Evolutionary conservation across 345 rosid genomes (phyloP).

Genomic region (Ailanthus altissimus): DNA sequence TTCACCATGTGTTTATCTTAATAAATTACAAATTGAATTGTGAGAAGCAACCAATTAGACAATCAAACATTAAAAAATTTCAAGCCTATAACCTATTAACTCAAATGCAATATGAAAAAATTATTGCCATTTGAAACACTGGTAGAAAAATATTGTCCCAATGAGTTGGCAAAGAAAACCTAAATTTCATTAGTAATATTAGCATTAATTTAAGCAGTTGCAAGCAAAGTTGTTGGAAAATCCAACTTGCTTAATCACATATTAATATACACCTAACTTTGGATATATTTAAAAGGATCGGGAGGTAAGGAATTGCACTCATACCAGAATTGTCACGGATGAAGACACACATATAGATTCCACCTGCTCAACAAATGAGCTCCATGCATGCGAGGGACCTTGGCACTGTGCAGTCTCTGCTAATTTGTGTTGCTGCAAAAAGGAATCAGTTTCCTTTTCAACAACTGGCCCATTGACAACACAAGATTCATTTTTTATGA

Average conservation of each 20-base stretch:
- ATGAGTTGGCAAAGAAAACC: not conserved
- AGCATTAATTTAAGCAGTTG: not conserved
- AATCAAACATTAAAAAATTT: not conserved
- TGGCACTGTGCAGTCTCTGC: conserved; percentile 33
- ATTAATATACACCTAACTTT: not conserved
- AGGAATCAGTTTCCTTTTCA: conserved; percentile 23
- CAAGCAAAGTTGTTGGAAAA: not conserved
- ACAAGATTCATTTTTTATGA: conserved; percentile 37
- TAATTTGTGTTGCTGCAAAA: conserved; percentile 24
- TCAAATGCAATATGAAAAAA: not conserved
- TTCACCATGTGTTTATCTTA: not conserved
- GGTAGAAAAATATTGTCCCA: not conserved
- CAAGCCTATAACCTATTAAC: not conserved
- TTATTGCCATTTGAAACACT: not conserved
- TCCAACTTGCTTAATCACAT: not conserved
- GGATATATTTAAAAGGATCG: conserved; percentile 1
- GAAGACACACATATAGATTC: conserved; percentile 75
- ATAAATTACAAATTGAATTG: not conserved
- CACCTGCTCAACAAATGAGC: conserved; percentile 83
- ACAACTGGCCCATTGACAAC: conserved; percentile 19
- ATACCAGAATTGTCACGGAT: conserved; percentile 85
- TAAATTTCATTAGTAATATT: not conserved
- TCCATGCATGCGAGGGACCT: conserved; percentile 69
- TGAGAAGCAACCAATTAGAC: not conserved
- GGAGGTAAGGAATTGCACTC: conserved; percentile 9